Evolutionary conservation across 148 eudicot species (phyloP), one percentile per base, ranked within the genome.

Genomic region (Spergularia marina): DNA sequence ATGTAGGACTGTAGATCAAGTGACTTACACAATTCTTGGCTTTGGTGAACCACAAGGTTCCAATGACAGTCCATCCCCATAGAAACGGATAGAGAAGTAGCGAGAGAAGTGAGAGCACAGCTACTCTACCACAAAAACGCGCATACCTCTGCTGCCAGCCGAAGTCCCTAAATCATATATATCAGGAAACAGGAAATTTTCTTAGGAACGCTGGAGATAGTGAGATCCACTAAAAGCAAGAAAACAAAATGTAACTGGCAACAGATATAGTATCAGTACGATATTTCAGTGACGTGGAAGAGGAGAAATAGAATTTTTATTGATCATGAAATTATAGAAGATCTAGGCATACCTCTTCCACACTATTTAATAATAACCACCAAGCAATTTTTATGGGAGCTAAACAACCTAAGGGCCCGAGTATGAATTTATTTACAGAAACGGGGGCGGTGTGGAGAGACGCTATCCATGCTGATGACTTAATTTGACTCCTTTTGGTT

Each of bases 61-160:
- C 99, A 79, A 87, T 82, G 64, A 92, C 74, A 40, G 94, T 91
- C 98, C 99, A 96, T 67, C 84, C 88, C 90, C 94, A 91, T 68
- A 96, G 90, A 85, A 96, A 91, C 5, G 99, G 99, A 79, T 92
- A 96, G 30, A 96, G 90, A 47, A 96, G 78, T 75, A 89, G 74
- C 65, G 81, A 80, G 59, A 96, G 89, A 65, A 91, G 68, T 53
- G 99, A 92, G 49, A 96, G 89, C 67, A 96, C 94, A 39, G 74
- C 94, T 25, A 92, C 74, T 84, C 99, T 90, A 68, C 97, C 96
- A 80, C 89, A 90, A 83, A 95, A 95, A 57, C 99, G 97, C 40
- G 89, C 89, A 83, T 84, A 84, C 74, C 96, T 87, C 81, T 92
- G 99, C 85, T 92, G 99, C 93, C 89, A 81, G 76, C 99, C 99